phyloP scores from a whole-genome alignment of 2,329 filamentous ascomycete genomes.

The Calonectria pseudoreteaudii region DNA sequence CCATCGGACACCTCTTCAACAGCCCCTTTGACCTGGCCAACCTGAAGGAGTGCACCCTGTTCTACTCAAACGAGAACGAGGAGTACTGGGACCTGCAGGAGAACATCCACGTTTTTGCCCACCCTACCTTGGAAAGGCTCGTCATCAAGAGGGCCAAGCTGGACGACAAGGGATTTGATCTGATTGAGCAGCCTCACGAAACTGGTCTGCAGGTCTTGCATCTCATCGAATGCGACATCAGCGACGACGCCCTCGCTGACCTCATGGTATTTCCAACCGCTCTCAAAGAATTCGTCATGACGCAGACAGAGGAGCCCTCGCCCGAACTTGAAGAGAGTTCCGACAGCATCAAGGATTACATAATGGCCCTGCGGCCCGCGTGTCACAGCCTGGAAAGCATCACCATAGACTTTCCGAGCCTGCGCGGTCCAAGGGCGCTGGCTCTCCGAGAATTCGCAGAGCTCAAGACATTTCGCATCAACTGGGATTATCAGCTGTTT shows the following conservation, averaged over 20 bases:
- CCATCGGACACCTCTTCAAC: constrained; percentile 62
- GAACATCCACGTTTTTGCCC: constrained; percentile 64
- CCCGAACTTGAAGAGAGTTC: constrained; percentile 61
- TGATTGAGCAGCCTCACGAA: constrained; percentile 60
- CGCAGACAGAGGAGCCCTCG: constrained; percentile 52
- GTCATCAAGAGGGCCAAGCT: constrained; percentile 58
- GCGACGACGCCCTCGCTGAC: constrained; percentile 54
- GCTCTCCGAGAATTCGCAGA: constrained; percentile 57
- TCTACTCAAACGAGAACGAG: constrained; percentile 57
- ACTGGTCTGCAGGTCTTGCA: constrained; percentile 57
- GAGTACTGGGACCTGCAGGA: constrained; percentile 63
- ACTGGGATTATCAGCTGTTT: constrained; percentile 62
- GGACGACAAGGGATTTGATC: constrained; percentile 60
- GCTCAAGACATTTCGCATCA: constrained; percentile 55
- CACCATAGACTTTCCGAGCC: constrained; percentile 57
- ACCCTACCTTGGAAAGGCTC: constrained; percentile 60
- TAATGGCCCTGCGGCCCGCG: constrained; percentile 56
- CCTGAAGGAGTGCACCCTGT: constrained; percentile 59
- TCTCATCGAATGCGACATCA: constrained; percentile 64
- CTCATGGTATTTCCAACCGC: constrained; percentile 57
- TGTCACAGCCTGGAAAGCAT: constrained; percentile 57
- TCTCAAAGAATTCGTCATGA: constrained; percentile 61
- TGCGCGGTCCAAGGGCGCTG: constrained; percentile 55
- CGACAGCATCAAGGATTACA: constrained; percentile 60
- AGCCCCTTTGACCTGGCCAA: constrained; percentile 63